Evolutionary conservation across 2,329 filamentous ascomycete species (phyloP).

Genomic region (Stachybotrys elegans): DNA sequence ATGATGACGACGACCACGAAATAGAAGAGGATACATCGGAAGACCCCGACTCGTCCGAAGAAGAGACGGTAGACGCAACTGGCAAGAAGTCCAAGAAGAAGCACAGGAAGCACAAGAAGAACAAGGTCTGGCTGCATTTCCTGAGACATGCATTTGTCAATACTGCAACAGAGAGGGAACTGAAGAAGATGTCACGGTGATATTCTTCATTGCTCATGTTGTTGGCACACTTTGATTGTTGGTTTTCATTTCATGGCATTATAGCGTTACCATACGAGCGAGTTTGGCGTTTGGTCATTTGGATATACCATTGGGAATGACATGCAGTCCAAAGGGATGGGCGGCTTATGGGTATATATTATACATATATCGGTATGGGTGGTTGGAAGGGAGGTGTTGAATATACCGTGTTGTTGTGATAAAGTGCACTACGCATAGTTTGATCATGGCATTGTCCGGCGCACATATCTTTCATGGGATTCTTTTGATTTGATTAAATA

Average conservation of each 20-base stretch:
- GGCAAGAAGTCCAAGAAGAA: constrained; percentile 40
- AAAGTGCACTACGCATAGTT: too few relatives aligned
- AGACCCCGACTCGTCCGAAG: constrained; percentile 15
- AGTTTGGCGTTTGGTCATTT: neutral
- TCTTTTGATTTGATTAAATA: too few relatives aligned
- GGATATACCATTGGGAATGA: neutral
- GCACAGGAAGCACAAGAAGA: constrained; percentile 49
- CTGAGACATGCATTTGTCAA: constrained; percentile 74
- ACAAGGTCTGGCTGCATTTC: constrained; percentile 74
- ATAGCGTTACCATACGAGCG: neutral
- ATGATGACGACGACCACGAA: constrained; percentile 19
- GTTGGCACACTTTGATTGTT: constrained; percentile 7
- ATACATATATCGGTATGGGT: too few relatives aligned
- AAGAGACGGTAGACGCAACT: constrained; percentile 19
- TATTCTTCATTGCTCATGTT: too few relatives aligned
- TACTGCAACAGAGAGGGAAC: constrained; percentile 61
- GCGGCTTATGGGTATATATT: too few relatives aligned
- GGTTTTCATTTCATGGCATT: neutral
- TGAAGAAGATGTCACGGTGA: constrained; percentile 40
- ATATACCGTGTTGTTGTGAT: too few relatives aligned
- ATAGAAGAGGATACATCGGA: constrained; percentile 15
- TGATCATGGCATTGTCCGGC: too few relatives aligned
- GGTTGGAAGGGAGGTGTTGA: too few relatives aligned
- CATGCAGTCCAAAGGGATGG: too few relatives aligned
- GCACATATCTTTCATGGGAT: too few relatives aligned